Evolutionary conservation across 2,329 filamentous ascomycete species (phyloP).

Genomic region (Cytospora piceae): DNA sequence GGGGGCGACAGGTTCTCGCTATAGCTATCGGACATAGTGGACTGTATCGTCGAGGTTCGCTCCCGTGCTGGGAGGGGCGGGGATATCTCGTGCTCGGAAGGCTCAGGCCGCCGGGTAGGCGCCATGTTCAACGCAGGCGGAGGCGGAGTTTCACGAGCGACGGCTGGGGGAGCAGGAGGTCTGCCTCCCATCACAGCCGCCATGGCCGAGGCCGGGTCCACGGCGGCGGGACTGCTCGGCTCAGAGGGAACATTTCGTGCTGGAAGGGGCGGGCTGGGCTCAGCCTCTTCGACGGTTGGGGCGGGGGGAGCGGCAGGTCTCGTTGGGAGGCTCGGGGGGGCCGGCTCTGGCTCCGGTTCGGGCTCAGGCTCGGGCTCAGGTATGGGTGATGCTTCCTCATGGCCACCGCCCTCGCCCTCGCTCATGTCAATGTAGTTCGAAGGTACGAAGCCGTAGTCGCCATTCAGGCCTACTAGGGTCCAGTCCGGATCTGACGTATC

Average conservation of each 20-base stretch:
- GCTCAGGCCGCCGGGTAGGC: constrained; percentile 47
- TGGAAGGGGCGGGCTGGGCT: constrained; percentile 46
- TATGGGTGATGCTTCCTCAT: constrained; percentile 45
- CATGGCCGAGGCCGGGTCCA: constrained; percentile 57
- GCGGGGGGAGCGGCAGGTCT: constrained; percentile 42
- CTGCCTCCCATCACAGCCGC: constrained; percentile 60
- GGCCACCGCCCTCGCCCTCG: constrained; percentile 47
- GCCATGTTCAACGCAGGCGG: constrained; percentile 56
- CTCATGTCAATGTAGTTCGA: constrained; percentile 90
- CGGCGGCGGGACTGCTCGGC: constrained; percentile 40
- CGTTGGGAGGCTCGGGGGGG: constrained; percentile 44
- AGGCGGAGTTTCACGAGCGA: constrained; percentile 45
- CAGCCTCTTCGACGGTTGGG: constrained; percentile 42
- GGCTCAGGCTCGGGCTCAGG: constrained; percentile 33
- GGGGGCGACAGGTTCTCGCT: constrained; percentile 36
- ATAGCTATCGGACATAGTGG: constrained; percentile 34
- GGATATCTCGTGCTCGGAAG: constrained; percentile 67
- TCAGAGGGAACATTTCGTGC: constrained; percentile 39
- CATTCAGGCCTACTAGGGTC: constrained; percentile 85
- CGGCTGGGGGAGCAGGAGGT: constrained; percentile 49
- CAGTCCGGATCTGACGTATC: constrained; percentile 93
- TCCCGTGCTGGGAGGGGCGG: constrained; percentile 68
- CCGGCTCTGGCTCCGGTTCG: constrained; percentile 38
- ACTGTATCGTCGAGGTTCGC: constrained; percentile 54
- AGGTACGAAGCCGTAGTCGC: constrained; percentile 91